Percentiles rank a stretch among this genome's conserved stretches.
phyloP scores from a whole-genome alignment of 768 basidiomycete species.

The Mycena galopus region DNA sequence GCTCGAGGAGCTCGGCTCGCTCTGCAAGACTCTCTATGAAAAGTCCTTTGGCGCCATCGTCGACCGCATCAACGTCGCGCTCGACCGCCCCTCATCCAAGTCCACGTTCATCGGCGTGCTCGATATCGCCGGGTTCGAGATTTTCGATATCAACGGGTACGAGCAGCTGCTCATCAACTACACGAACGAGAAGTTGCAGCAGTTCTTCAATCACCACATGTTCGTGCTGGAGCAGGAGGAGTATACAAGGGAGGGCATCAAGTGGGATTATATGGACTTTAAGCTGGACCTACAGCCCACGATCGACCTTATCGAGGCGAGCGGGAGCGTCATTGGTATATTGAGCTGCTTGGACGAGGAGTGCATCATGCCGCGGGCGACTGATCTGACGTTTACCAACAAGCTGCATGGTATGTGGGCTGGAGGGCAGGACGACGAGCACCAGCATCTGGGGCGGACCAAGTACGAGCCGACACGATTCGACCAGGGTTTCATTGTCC shows the following conservation, averaged over 20 bases:
- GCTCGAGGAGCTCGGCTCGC: constrained; percentile 88
- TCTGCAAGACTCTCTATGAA: constrained; percentile 97
- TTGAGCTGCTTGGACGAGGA: constrained; percentile 96
- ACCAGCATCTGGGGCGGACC: constrained; percentile 77
- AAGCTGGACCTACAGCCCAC: constrained; percentile 98
- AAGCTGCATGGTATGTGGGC: constrained; percentile 90
- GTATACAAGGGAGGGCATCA: constrained; percentile 94
- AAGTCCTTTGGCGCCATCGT: constrained; percentile 96
- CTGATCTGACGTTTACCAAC: constrained; percentile 93
- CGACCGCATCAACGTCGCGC: constrained; percentile 93
- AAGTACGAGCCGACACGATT: constrained; percentile 93
- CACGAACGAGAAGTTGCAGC: constrained; percentile 98
- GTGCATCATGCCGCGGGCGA: constrained; percentile 99
- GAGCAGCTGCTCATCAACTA: constrained; percentile 99
- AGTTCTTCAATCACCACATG: constrained; percentile 99
- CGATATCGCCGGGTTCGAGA: constrained; percentile 99
- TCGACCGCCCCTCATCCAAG: constrained; percentile 93
- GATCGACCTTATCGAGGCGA: constrained; percentile 96
- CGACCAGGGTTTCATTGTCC: constrained; percentile 93
- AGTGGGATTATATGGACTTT: constrained; percentile 99
- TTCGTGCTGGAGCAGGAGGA: constrained; percentile 99
- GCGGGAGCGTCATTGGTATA: constrained; percentile 86
- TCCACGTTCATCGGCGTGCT: constrained; percentile 97
- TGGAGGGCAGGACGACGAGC: constrained; percentile 60
- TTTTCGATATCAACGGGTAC: constrained; percentile 93